phyloP scores from a whole-genome alignment of 768 basidiomycete genomes.

The Boletus speciosus region DNA sequence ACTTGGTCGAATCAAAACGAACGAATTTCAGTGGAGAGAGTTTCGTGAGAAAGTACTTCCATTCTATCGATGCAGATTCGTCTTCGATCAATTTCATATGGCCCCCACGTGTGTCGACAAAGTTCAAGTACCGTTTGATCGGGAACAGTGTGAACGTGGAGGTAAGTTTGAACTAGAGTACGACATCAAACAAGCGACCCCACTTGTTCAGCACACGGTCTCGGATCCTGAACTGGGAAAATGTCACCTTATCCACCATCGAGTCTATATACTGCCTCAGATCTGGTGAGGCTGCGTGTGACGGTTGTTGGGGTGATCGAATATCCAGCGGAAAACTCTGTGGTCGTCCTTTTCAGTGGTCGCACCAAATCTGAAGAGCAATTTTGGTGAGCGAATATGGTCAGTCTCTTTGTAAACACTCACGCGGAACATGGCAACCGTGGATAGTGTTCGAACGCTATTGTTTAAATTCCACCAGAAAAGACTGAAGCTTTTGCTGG shows the following conservation, averaged over 20 bases:
- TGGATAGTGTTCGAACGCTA: too few species aligned
- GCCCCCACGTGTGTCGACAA: slow-evolving; percentile 57
- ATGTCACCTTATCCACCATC: slow-evolving; percentile 7
- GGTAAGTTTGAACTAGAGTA: slow-evolving; percentile 41
- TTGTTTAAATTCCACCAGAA: too few species aligned
- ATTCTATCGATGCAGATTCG: slow-evolving; percentile 37
- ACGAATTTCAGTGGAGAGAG: too few species aligned
- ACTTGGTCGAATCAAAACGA: too few species aligned
- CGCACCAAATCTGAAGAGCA: too few species aligned
- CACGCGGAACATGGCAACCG: too few species aligned
- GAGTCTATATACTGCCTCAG: slow-evolving; percentile 15
- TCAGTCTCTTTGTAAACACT: too few species aligned
- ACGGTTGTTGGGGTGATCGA: not conserved
- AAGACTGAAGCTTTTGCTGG: too few species aligned
- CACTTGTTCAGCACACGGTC: slow-evolving; percentile 67
- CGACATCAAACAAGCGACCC: slow-evolving; percentile 80
- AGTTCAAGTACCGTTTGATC: slow-evolving; percentile 71
- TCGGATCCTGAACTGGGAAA: slow-evolving; percentile 41
- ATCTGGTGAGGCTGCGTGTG: not conserved
- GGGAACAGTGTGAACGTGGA: slow-evolving; percentile 82
- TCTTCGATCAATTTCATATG: slow-evolving; percentile 45
- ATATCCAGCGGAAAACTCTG: too few species aligned
- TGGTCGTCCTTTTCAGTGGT: too few species aligned
- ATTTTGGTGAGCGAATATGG: too few species aligned
- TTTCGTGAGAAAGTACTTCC: slow-evolving; percentile 33